These are phyloP conservation scores for Epichloe hybrida DNA, from an alignment of 2,329 filamentous ascomycete species.

Conservation along the genomic window DNA sequence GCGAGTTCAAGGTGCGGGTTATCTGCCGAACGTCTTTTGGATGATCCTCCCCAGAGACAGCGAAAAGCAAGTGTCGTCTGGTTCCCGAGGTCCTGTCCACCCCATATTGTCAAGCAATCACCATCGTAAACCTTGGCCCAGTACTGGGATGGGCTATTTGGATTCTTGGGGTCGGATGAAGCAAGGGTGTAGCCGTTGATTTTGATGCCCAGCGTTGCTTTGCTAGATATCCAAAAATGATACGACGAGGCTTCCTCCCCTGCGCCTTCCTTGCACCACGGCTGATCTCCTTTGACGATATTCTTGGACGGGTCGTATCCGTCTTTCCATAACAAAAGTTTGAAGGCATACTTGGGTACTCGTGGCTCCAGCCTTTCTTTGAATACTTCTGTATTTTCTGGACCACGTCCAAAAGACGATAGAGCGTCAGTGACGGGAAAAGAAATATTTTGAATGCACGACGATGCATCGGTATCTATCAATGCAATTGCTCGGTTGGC, in stretches of 20 bases:
- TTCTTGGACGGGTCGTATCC: conserved; percentile 48
- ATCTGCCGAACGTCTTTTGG: conserved; percentile 22
- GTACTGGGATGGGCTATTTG: conserved; percentile 38
- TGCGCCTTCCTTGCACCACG: conserved; percentile 21
- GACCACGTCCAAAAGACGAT: conserved; percentile 65
- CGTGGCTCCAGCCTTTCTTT: conserved; percentile 48
- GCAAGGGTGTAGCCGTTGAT: conserved; percentile 60
- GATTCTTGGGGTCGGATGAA: conserved; percentile 40
- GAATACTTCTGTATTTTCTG: conserved; percentile 55
- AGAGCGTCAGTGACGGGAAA: conserved; percentile 53
- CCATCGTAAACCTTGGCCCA: conserved; percentile 64
- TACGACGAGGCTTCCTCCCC: conserved; percentile 38
- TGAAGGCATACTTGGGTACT: conserved; percentile 71
- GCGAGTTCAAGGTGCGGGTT: conserved; percentile 20
- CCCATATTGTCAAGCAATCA: conserved; percentile 64
- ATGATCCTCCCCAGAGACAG: conserved; percentile 44
- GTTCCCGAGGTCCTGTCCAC: conserved; percentile 26
- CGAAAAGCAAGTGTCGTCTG: conserved; percentile 36
- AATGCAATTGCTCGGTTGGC: conserved; percentile 43
- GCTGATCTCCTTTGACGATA: conserved; percentile 38
- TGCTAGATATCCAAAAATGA: conserved; percentile 64
- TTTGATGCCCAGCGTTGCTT: conserved; percentile 60
- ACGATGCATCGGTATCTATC: conserved; percentile 52
- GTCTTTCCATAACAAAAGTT: conserved; percentile 60
- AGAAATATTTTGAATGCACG: conserved; percentile 47